Conservation (phyloP, 495 filamentous ascomycete species). For the Glutinoglossum americanum region DNA sequence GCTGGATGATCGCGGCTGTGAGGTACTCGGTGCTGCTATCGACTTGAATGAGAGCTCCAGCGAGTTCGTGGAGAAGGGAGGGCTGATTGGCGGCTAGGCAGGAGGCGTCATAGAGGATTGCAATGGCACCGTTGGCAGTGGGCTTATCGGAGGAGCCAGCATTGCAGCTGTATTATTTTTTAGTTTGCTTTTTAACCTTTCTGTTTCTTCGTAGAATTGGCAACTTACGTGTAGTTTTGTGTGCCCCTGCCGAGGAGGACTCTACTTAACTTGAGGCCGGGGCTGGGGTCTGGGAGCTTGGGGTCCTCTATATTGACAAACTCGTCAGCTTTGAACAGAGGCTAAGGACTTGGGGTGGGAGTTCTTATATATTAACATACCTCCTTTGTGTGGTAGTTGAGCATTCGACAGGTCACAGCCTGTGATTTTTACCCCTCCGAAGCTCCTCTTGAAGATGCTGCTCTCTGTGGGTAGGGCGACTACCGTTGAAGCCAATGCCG, state of each 20-base stretch:
- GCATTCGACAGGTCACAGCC: neutral
- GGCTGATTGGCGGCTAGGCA: conserved; percentile 51
- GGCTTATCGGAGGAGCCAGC: neutral
- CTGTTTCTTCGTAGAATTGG: neutral
- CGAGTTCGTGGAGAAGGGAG: conserved; percentile 33
- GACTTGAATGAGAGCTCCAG: conserved; percentile 27
- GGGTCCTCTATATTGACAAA: neutral
- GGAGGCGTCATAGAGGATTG: conserved; percentile 70
- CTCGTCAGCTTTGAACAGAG: neutral
- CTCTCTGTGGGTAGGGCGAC: neutral
- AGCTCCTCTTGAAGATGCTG: neutral
- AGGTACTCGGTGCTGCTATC: conserved; percentile 13
- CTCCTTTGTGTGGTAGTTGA: neutral
- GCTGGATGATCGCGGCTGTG: neutral
- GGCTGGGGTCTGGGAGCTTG: neutral
- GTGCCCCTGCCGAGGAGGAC: neutral
- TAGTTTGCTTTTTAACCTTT: neutral
- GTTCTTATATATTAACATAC: neutral
- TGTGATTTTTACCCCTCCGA: neutral
- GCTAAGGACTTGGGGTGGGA: neutral
- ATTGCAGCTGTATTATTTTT: neutral
- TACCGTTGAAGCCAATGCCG: neutral
- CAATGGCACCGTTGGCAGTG: conserved; percentile 39
- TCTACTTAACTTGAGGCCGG: neutral
- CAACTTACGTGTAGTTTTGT: neutral